Conservation (phyloP, 495 filamentous ascomycete genomes). For the Aspergillus sparsus region DNA sequence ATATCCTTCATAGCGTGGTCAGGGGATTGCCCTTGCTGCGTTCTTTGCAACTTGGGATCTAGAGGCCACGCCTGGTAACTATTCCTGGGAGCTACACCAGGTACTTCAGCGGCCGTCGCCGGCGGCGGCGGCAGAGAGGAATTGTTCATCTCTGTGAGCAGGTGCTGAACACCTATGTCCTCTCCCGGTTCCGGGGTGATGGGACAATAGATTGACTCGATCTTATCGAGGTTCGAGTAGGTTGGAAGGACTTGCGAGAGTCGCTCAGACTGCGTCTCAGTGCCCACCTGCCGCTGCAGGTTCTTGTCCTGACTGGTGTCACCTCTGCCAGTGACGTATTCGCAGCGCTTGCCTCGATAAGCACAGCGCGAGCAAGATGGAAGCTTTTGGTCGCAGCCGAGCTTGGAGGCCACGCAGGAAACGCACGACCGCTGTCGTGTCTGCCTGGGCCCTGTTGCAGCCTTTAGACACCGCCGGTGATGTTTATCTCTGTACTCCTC, state of each 20-base stretch:
- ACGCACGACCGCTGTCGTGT: conserved; percentile 9
- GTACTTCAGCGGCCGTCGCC: neutral
- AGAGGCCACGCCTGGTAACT: neutral
- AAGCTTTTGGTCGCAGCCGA: conserved; percentile 10
- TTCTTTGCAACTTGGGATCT: neutral
- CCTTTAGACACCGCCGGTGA: conserved; percentile 8
- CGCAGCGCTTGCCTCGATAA: conserved; percentile 3
- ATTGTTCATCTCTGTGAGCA: neutral
- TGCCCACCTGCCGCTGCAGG: neutral
- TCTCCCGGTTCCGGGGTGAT: conserved; percentile 3
- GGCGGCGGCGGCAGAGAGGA: neutral
- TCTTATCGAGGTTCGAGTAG: neutral
- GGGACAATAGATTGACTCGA: neutral
- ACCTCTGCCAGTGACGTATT: conserved; percentile 1
- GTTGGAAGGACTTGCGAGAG: neutral
- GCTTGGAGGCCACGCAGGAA: conserved; percentile 8
- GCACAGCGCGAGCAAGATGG: conserved; percentile 11
- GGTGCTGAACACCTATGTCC: neutral
- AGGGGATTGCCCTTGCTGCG: neutral
- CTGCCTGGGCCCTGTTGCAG: conserved; percentile 9
- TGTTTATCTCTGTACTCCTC: conserved; percentile 14
- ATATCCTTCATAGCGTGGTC: neutral
- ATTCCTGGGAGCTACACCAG: neutral
- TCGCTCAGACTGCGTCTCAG: neutral
- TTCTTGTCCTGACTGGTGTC: neutral